Evolutionary conservation across 169 alveolate species (phyloP).

Genomic region (Theileria orientalis): DNA sequence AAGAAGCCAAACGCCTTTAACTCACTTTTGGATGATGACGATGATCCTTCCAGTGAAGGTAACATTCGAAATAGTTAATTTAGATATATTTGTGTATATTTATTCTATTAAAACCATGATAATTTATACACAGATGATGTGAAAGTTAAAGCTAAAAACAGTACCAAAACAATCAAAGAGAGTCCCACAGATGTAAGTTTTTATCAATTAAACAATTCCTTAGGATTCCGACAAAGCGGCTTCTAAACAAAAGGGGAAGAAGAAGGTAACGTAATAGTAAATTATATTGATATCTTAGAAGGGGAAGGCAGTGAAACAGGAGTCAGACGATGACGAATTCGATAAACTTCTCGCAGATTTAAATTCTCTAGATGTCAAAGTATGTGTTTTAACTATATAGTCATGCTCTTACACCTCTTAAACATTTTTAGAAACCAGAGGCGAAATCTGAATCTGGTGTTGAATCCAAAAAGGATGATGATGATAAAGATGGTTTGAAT

Average conservation of each 20-base stretch:
- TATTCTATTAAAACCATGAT: neutral
- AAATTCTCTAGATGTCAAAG: constrained; percentile 13
- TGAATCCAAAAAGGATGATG: constrained; percentile 38
- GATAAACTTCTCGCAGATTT: constrained; percentile 58
- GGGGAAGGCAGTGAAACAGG: constrained; percentile 35
- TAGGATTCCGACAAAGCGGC: neutral
- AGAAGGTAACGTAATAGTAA: neutral
- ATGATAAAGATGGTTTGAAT: neutral
- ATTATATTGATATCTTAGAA: constrained; percentile 5
- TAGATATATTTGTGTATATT: neutral
- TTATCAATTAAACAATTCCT: neutral
- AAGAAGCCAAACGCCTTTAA: neutral
- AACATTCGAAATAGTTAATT: neutral
- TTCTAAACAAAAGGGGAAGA: constrained; percentile 8
- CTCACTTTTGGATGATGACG: neutral
- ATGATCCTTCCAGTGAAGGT: constrained; percentile 10
- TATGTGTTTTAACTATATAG: neutral
- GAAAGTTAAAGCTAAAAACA: neutral
- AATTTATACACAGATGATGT: neutral
- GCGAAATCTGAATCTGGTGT: constrained; percentile 3
- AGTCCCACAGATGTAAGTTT: neutral
- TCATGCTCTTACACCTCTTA: neutral
- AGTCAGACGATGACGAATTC: constrained; percentile 53
- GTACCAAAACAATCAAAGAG: neutral
- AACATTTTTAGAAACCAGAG: too few species aligned